These are phyloP conservation scores for Acer negundo DNA, from an alignment of 345 rosid genomes.

Conservation along the genomic window DNA sequence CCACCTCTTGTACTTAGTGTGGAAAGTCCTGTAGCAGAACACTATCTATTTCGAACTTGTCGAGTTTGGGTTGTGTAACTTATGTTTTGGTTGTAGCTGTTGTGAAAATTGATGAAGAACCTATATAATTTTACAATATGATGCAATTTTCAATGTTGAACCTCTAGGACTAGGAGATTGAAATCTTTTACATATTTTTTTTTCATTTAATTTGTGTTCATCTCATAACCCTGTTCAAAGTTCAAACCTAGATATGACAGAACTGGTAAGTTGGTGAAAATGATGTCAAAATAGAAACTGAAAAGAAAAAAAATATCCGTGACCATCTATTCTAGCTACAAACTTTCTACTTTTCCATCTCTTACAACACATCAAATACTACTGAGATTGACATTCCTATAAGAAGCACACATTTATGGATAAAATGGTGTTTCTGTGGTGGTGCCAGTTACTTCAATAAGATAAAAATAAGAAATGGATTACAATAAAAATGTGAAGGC, in stretches of 20 bases:
- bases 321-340: no score
- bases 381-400: not conserved
- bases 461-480: not conserved
- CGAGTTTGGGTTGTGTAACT: not conserved
- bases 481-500: slow-evolving; percentile 11
- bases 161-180: not conserved
- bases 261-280: not conserved
- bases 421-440: slow-evolving; percentile 2
- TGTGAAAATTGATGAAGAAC: not conserved
- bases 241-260: no score
- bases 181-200: no score
- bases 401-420: not conserved
- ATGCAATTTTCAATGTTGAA: not conserved
- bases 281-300: not conserved
- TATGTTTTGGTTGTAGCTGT: not conserved
- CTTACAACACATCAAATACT: no score
- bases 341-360: no score
- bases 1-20: not conserved
- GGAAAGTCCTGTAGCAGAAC: not conserved
- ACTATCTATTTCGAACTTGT: not conserved
- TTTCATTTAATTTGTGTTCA: no score
- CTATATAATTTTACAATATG: not conserved
- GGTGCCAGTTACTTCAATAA: not conserved
- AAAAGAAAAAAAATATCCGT: not conserved
- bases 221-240: no score